Evolutionary conservation across 805 yeast genomes (phyloP).

Genomic region (Candida boleticola): DNA sequence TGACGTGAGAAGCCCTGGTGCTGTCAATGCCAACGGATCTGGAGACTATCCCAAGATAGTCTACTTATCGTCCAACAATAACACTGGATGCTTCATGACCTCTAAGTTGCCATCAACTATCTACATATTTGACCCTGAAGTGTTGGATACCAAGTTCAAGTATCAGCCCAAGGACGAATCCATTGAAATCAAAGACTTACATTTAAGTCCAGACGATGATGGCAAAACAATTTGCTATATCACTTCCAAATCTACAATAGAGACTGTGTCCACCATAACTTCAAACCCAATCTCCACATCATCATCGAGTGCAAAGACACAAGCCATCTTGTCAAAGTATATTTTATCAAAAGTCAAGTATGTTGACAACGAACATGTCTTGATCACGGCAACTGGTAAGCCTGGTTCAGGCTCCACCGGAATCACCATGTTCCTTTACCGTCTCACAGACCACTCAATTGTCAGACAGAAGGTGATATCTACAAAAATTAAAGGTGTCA

Average conservation of each 20-base stretch:
- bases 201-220: slow-evolving; percentile 54
- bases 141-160: slow-evolving; percentile 52
- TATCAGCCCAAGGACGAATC: slow-evolving; percentile 53
- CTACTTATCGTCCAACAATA: slow-evolving; percentile 54
- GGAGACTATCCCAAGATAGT: slow-evolving; percentile 67
- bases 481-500: slow-evolving; percentile 52
- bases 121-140: slow-evolving; percentile 56
- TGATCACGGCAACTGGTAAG: slow-evolving; percentile 35
- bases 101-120: slow-evolving; percentile 63
- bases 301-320: slow-evolving; percentile 15
- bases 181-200: slow-evolving; percentile 53
- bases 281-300: slow-evolving; percentile 36
- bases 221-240: slow-evolving; percentile 65
- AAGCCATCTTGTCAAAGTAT: slow-evolving; percentile 21
- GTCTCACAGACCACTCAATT: slow-evolving; percentile 40
- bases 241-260: slow-evolving; percentile 51
- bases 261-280: slow-evolving; percentile 48
- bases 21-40: neutral
- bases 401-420: slow-evolving; percentile 17
- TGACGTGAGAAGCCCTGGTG: slow-evolving; percentile 9
- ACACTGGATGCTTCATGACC: slow-evolving; percentile 66
- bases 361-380: slow-evolving; percentile 29
- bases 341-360: slow-evolving; percentile 45
- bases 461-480: slow-evolving; percentile 42
- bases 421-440: slow-evolving; percentile 42